Evolutionary conservation across 1,284 basidiomycete genomes (phyloP).

Genomic region (Ceratobasidium sp.): DNA sequence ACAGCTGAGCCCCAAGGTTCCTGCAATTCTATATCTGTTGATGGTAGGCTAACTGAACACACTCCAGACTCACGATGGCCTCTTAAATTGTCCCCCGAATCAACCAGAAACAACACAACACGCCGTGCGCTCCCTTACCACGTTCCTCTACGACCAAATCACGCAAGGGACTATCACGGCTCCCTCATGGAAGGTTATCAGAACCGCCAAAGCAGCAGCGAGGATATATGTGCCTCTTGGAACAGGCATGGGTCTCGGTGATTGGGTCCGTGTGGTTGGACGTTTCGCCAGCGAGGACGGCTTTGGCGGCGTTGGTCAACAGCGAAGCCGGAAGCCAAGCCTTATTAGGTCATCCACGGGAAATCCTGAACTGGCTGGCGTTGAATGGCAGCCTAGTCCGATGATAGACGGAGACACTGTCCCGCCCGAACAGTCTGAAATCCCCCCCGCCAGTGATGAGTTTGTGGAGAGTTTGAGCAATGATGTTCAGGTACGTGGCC

Average conservation of each 20-base stretch:
- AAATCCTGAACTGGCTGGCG: neutral
- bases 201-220: conserved; percentile 74
- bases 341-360: neutral
- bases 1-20: conserved; percentile 67
- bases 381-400: conserved; percentile 26
- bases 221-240: conserved; percentile 83
- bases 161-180: conserved; percentile 78
- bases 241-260: conserved; percentile 78
- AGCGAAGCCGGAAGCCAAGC: conserved; percentile 18
- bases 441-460: conserved; percentile 15
- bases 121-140: conserved; percentile 66
- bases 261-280: conserved; percentile 76
- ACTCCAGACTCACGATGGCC: conserved; percentile 19
- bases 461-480: conserved; percentile 56
- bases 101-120: conserved; percentile 42
- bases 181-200: conserved; percentile 79
- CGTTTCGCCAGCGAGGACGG: conserved; percentile 57
- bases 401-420: neutral
- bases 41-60: neutral
- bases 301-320: conserved; percentile 35
- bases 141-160: conserved; percentile 69
- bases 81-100: conserved; percentile 28
- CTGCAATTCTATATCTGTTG: neutral
- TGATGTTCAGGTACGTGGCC: conserved; percentile 66
- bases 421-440: neutral